phyloP scores from a whole-genome alignment of 768 basidiomycete species.

The Roridomyces roridus region DNA sequence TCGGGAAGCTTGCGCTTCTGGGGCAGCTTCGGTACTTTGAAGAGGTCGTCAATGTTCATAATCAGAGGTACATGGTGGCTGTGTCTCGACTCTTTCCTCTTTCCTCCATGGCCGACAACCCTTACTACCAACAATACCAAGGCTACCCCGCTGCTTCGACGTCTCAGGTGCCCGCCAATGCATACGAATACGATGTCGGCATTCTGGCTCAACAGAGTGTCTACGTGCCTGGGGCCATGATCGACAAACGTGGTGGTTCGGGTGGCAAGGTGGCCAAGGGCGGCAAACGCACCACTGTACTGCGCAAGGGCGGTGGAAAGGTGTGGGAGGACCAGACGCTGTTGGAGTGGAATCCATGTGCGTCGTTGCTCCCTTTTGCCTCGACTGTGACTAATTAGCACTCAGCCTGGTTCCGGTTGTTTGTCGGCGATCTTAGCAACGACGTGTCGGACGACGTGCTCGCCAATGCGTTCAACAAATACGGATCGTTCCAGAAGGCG shows the following conservation, averaged over 20 bases:
- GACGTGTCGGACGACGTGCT: constrained; percentile 97
- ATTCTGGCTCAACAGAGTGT: constrained; percentile 91
- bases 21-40: too few relatives aligned
- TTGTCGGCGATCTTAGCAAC: constrained; percentile 97
- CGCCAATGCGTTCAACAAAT: constrained; percentile 91
- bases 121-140: constrained; percentile 82
- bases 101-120: constrained; percentile 52
- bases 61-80: neutral
- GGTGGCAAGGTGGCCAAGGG: constrained; percentile 89
- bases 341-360: constrained; percentile 97
- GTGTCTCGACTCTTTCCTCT: too few relatives aligned
- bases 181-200: constrained; percentile 92
- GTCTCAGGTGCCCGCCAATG: constrained; percentile 85
- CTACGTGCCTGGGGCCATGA: constrained; percentile 91
- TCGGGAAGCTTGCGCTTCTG: constrained; percentile 81
- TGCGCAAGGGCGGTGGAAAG: constrained; percentile 95
- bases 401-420: constrained; percentile 94
- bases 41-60: constrained; percentile 60
- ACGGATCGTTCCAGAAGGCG: constrained; percentile 92
- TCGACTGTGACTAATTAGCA: constrained; percentile 18
- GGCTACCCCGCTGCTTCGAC: constrained; percentile 71
- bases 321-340: constrained; percentile 99
- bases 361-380: constrained; percentile 35
- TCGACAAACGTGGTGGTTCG: constrained; percentile 85
- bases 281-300: constrained; percentile 90